A percentile compares a stretch with the other conserved stretches of the same genome.
Evolutionary conservation across 441 rosid genomes (phyloP).

Genomic region (Euphorbia schlechtendalii): DNA sequence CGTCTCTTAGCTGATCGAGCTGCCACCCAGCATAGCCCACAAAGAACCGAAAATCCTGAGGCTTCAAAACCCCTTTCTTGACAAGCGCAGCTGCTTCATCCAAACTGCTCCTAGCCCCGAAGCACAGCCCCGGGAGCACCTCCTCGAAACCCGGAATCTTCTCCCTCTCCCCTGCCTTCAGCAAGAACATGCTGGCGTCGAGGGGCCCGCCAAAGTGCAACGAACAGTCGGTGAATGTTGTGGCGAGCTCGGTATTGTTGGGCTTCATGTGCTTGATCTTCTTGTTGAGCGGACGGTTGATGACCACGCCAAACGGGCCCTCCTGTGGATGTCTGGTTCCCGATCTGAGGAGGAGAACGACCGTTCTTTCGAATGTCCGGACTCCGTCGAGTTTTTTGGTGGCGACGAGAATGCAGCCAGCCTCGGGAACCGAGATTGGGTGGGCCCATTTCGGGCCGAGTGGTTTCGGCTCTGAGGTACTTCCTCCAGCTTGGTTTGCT

Average conservation of each 20-base stretch:
- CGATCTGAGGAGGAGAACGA: conserved; percentile 78
- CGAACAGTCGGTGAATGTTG: conserved; percentile 74
- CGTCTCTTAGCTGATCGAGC: conserved; percentile 78
- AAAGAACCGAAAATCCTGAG: conserved; percentile 82
- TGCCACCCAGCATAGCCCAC: conserved; percentile 94
- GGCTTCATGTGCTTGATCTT: conserved; percentile 76
- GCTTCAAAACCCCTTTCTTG: conserved; percentile 64
- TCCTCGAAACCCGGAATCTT: conserved; percentile 70
- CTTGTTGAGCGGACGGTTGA: conserved; percentile 80
- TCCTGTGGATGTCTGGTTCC: conserved; percentile 81
- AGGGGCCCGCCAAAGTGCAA: conserved; percentile 91
- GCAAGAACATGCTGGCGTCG: conserved; percentile 74
- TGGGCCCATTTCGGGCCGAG: conserved; percentile 81
- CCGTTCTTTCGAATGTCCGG: conserved; percentile 69
- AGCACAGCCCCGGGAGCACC: conserved; percentile 76
- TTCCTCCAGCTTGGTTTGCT: conserved; percentile 34
- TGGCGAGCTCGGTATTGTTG: conserved; percentile 60
- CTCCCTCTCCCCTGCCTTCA: conserved; percentile 43
- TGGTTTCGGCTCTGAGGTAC: conserved; percentile 41
- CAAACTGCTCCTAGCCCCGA: conserved; percentile 70
- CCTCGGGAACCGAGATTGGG: conserved; percentile 81
- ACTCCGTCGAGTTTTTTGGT: conserved; percentile 89
- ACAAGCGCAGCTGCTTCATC: conserved; percentile 76
- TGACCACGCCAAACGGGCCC: conserved; percentile 84
- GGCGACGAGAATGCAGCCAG: conserved; percentile 92